A percentile compares a stretch with the other conserved stretches of the same genome.
Evolutionary conservation across 2,329 filamentous ascomycete genomes (phyloP).

Genomic region (Blastomyces percursus): DNA sequence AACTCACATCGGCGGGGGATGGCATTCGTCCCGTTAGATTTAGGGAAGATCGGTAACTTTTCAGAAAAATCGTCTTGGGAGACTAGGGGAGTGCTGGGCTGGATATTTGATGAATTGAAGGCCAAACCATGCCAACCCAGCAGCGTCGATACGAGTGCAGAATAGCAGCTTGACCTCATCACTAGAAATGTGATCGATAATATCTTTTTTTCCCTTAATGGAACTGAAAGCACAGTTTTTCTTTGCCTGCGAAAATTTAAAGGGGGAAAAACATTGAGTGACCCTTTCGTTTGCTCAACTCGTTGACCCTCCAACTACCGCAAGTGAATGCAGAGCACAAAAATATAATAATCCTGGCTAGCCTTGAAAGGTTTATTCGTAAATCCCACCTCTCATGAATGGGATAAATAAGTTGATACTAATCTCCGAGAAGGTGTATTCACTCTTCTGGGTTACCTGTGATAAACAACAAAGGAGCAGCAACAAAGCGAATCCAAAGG

Average conservation of each 20-base stretch:
- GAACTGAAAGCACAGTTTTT: not conserved
- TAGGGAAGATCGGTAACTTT: not conserved
- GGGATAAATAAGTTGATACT: not conserved
- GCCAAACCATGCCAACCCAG: not conserved
- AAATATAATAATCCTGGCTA: not conserved
- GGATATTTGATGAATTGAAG: too few species aligned
- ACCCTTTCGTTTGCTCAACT: not conserved
- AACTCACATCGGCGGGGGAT: not conserved
- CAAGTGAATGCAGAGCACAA: not conserved
- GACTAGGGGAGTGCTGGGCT: not conserved
- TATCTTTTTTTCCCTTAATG: not conserved
- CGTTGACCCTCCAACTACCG: not conserved
- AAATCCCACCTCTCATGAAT: not conserved
- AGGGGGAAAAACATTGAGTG: not conserved
- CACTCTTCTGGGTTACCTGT: not conserved
- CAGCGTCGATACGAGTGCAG: not conserved
- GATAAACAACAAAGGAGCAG: not conserved
- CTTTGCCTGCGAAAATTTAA: too few species aligned
- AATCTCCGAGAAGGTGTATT: not conserved
- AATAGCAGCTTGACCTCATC: not conserved
- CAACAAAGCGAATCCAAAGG: not conserved
- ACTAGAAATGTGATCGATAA: not conserved
- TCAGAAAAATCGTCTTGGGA: not conserved
- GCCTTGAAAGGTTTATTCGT: not conserved
- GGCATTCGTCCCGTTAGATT: not conserved